Evolutionary conservation across 345 rosid genomes (phyloP).

Genomic region (Pugionium dolabratum): DNA sequence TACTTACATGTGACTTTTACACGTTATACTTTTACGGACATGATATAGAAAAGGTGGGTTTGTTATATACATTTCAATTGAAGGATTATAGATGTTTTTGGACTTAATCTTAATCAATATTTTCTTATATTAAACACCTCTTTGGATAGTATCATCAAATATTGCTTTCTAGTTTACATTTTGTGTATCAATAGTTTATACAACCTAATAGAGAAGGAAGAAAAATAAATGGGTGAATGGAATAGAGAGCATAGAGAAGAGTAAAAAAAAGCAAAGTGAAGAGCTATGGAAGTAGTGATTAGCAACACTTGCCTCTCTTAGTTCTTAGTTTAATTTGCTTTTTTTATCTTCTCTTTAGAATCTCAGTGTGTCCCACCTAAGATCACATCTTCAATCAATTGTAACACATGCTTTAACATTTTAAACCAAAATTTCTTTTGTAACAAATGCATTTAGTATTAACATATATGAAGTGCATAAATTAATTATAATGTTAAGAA

Average conservation of each 20-base stretch:
- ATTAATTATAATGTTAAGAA: neutral
- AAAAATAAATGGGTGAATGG: conserved; percentile 28
- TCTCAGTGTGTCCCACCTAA: conserved; percentile 39
- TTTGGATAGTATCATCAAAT: conserved; percentile 23
- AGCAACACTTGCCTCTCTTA: conserved; percentile 41
- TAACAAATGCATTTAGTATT: conserved; percentile 31
- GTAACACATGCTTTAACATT: conserved; percentile 11
- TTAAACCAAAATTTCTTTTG: neutral
- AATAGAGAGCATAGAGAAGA: conserved; percentile 37
- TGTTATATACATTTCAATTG: conserved; percentile 8
- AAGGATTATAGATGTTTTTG: conserved; percentile 26
- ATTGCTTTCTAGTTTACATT: conserved; percentile 3
- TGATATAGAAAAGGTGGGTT: conserved; percentile 33
- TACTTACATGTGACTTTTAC: conserved; percentile 41
- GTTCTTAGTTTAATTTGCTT: conserved; percentile 17
- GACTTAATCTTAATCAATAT: conserved; percentile 35
- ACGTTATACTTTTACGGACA: conserved; percentile 31
- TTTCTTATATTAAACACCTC: conserved; percentile 16
- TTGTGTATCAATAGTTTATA: conserved; percentile 34
- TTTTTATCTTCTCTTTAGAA: conserved; percentile 33
- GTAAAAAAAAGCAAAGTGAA: conserved; percentile 33
- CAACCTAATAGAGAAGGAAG: conserved; percentile 26
- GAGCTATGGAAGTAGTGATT: conserved; percentile 37
- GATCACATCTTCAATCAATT: conserved; percentile 41
- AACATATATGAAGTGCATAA: neutral